Evolutionary conservation across 345 rosid species (phyloP), one percentile per base, ranked within the genome.

Genomic region (Salix koriyanagi): DNA sequence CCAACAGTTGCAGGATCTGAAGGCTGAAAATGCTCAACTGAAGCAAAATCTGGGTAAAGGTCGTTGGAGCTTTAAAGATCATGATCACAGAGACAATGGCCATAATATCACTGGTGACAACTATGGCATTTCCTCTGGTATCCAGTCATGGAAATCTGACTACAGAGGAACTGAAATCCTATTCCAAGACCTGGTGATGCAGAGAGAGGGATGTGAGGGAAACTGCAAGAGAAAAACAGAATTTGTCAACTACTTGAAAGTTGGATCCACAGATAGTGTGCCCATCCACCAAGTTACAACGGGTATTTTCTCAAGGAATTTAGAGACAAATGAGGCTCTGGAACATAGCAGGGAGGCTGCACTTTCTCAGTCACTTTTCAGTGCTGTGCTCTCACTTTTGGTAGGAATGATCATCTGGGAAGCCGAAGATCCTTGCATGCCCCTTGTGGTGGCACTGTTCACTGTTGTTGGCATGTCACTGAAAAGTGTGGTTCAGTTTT

Each of bases 391-490:
- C 1, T 90, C 97, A 7, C 76, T 91, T 23, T 78, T 90, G 72
- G 94, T 95, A 19, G 93, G 91, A 52, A 71, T 89, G 75, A 90
- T 89, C 32, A 79, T 90, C 16, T 90, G 90, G 88, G 82, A 85
- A 83, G 91, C 92, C 1, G 73, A 74, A 71, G 94, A 90, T 67
- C 82, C 90, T n/a, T 90, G 94, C 71, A 85, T 88, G 80, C 94
- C 96, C 7, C 93, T 96, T 23, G 91, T 91, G 84, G 80, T 91
- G 73, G 92, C 94, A 32, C 92, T 93, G 39, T 90, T 89, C 80
- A 79, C 85, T 1, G 96, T 93, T 4, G 94, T 93, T 19, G 89
- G 85, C 69, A 91, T 93, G 85, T 93, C 97, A 21, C 75, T 93
- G 77, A 87, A 36, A 79, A 93, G 92, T 52, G 93, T 91, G 65